A percentile compares a stretch with the other conserved stretches of the same genome.
Conservation (phyloP, 768 basidiomycete genomes). For the Serendipita sp. region DNA sequence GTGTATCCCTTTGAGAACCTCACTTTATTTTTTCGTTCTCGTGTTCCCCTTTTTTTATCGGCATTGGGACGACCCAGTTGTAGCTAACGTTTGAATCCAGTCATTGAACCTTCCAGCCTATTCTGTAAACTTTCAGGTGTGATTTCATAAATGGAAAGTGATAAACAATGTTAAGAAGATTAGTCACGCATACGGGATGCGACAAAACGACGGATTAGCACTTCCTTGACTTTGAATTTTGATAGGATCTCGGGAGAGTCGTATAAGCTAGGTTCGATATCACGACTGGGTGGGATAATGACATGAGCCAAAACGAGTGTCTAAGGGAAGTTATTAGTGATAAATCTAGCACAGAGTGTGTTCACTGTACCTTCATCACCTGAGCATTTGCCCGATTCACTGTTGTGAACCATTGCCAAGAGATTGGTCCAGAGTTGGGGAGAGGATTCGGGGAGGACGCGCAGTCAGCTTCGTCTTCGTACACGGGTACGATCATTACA, state of each 20-base stretch:
- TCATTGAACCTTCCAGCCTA: background rate
- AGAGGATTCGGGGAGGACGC: slow-evolving; percentile 44
- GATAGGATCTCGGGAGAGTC: slow-evolving; percentile 57
- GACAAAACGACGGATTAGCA: slow-evolving; percentile 68
- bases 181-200: slow-evolving; percentile 87
- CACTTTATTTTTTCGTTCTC: too few relatives aligned
- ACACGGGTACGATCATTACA: slow-evolving; percentile 76
- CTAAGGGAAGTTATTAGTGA: slow-evolving; percentile 24
- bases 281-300: slow-evolving; percentile 67
- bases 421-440: slow-evolving; percentile 52
- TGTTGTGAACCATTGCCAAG: slow-evolving; percentile 95
- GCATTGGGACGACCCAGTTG: too few relatives aligned
- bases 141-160: too few relatives aligned
- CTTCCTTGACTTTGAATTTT: slow-evolving; percentile 70
- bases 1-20: background rate
- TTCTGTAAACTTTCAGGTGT: background rate
- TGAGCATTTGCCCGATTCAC: slow-evolving; percentile 93
- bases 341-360: background rate
- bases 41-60: background rate
- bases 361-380: slow-evolving; percentile 68
- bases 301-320: slow-evolving; percentile 84
- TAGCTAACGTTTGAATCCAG: background rate
- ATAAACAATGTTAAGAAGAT: slow-evolving; percentile 8
- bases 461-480: slow-evolving; percentile 66
- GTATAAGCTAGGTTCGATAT: slow-evolving; percentile 34